phyloP scores from a whole-genome alignment of 257 asterid genomes.

The Nicotiana noctiflora region DNA sequence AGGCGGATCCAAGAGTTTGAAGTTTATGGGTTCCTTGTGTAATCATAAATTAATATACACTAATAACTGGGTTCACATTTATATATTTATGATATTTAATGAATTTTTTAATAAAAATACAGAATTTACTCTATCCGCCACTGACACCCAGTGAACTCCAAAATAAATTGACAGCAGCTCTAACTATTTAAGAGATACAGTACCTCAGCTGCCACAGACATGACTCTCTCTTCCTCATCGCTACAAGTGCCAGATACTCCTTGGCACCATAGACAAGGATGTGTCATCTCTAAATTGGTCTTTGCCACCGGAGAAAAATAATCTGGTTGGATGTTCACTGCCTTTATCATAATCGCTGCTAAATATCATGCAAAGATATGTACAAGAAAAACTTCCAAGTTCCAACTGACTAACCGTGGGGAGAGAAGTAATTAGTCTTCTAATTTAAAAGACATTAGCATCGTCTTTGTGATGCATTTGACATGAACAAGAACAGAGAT shows the following conservation, averaged over 20 bases:
- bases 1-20: too few relatives aligned
- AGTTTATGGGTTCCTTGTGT: too few relatives aligned
- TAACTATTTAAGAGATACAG: background rate
- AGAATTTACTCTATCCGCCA: too few relatives aligned
- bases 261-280: background rate
- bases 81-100: too few relatives aligned
- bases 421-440: background rate
- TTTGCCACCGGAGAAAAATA: background rate
- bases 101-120: too few relatives aligned
- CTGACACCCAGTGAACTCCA: background rate
- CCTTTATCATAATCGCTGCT: background rate
- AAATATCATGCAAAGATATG: background rate
- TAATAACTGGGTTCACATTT: too few relatives aligned
- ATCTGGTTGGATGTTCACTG: background rate
- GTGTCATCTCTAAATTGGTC: background rate
- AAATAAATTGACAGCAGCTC: background rate
- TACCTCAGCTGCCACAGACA: background rate
- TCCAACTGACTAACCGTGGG: too few relatives aligned
- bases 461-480: background rate
- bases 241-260: background rate
- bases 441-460: background rate
- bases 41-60: too few relatives aligned
- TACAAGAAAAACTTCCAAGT: background rate
- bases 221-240: background rate
- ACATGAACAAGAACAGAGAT: background rate